These are phyloP conservation scores for Botrytis elliptica DNA, from an alignment of 2,329 filamentous ascomycete genomes.

Conservation along the genomic window DNA sequence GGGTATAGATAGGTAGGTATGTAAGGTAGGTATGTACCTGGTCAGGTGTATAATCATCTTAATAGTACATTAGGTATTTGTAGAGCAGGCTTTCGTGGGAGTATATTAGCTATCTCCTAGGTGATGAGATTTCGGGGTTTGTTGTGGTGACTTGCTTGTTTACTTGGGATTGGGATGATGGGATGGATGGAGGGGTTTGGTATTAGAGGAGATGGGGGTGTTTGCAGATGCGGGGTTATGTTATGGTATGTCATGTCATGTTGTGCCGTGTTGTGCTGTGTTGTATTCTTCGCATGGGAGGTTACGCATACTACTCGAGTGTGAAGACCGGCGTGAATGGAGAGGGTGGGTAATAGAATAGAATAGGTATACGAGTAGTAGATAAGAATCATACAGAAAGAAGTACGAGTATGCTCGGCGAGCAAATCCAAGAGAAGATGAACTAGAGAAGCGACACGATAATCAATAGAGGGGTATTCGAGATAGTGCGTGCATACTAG, in stretches of 20 bases:
- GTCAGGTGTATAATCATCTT: too few species aligned
- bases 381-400: not conserved
- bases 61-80: too few species aligned
- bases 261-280: not conserved
- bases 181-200: not conserved
- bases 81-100: too few species aligned
- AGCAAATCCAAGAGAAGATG: not conserved
- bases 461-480: not conserved
- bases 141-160: not conserved
- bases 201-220: not conserved
- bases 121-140: not conserved
- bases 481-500: not conserved
- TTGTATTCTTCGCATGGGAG: too few species aligned
- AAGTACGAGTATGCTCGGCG: too few species aligned
- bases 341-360: too few species aligned
- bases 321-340: not conserved
- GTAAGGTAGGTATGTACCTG: too few species aligned
- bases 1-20: too few species aligned
- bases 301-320: too few species aligned
- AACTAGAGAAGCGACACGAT: not conserved
- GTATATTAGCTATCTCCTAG: not conserved
- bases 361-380: too few species aligned
- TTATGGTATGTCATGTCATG: not conserved
- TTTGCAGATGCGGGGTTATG: not conserved
- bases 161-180: not conserved